Conservation (phyloP, 2,329 filamentous ascomycete species). For the Annulohypoxylon truncatum region DNA sequence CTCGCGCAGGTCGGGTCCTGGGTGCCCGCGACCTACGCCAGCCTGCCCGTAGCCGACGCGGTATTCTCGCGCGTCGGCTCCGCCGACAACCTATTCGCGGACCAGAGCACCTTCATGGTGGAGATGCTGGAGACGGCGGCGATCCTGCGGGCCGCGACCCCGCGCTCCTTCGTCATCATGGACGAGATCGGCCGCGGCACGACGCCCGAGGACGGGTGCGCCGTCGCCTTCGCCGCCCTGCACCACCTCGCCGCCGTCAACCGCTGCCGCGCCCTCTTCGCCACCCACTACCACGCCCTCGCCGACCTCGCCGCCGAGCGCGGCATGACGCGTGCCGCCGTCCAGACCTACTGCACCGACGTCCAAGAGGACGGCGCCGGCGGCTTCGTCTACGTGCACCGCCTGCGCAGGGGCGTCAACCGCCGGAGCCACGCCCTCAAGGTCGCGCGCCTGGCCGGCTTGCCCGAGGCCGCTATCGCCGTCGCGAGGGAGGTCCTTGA, state of each 20-base stretch:
- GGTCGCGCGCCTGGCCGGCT: conserved; percentile 86
- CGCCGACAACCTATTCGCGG: conserved; percentile 91
- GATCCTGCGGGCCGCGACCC: conserved; percentile 87
- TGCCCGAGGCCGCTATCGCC: conserved; percentile 78
- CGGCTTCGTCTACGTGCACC: conserved; percentile 89
- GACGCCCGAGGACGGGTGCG: conserved; percentile 89
- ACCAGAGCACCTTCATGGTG: conserved; percentile 99
- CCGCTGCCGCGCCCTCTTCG: conserved; percentile 84
- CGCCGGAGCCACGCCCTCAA: conserved; percentile 90
- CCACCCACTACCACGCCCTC: conserved; percentile 91
- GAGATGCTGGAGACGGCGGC: conserved; percentile 97
- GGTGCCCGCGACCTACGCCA: conserved; percentile 87
- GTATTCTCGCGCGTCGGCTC: conserved; percentile 94
- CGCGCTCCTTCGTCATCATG: conserved; percentile 94
- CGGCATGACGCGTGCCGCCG: conserved; percentile 55
- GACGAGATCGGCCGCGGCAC: conserved; percentile 97
- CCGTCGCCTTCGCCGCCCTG: conserved; percentile 88
- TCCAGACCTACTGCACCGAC: conserved; percentile 90
- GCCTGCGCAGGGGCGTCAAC: conserved; percentile 83
- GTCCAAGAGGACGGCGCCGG: conserved; percentile 78
- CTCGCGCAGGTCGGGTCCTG: conserved; percentile 93
- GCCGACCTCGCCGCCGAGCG: conserved; percentile 77
- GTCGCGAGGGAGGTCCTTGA: conserved; percentile 72
- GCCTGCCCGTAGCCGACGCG: conserved; percentile 92
- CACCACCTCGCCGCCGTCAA: conserved; percentile 85